Base-by-base conservation (phyloP, 1,284 basidiomycete species). In the Puccinia hordei region DNA sequence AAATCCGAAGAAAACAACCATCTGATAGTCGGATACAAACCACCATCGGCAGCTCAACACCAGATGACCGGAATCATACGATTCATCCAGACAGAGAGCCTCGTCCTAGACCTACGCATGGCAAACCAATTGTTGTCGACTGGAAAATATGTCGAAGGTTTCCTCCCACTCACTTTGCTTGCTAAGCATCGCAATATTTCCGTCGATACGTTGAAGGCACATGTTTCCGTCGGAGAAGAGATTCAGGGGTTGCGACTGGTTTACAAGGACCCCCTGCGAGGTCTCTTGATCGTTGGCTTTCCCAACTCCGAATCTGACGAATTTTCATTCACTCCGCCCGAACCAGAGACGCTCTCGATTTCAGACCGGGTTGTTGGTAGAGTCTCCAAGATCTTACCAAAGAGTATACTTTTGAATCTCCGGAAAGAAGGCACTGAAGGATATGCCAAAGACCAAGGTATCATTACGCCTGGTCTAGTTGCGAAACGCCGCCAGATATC, bases 111-210 rank as follows among this genome's bases (percentile, higher is more conserved):
- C 46, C 57, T 74, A 13, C 73, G 73, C 15, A 24, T 2, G 27
- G 53, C 33, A 13, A 35, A 49, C 27, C 65, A 74, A 17, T 41
- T n/a, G 38, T 35, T n/a, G 30, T 55, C 73, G 55, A 72, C 10
- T 4, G 69, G 59, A 61, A 24, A 22, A 12, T 44, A 41, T 82
- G 88, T 92, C 61, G 91, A 91, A 44, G 95, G 93, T 0, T 88
- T 98, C n/a, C 87, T 98, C 17, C 94, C 94, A 3, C 88, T 98
- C 71, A 91, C 91, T 83, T 93, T 93, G 83, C 88, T 98, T 68
- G 94, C 95, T 24, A 92, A 93, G 83, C 89, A 91, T 83, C 90
- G 93, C 24, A 88, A 88, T 24, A 86, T 90, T 15, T 88, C 90
- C 0, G 87, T 92, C 10, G 88, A 91, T 30, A 91, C 93, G 83